Evolutionary conservation across 2,329 filamentous ascomycete species (phyloP).

Genomic region (Alternaria infectoria): DNA sequence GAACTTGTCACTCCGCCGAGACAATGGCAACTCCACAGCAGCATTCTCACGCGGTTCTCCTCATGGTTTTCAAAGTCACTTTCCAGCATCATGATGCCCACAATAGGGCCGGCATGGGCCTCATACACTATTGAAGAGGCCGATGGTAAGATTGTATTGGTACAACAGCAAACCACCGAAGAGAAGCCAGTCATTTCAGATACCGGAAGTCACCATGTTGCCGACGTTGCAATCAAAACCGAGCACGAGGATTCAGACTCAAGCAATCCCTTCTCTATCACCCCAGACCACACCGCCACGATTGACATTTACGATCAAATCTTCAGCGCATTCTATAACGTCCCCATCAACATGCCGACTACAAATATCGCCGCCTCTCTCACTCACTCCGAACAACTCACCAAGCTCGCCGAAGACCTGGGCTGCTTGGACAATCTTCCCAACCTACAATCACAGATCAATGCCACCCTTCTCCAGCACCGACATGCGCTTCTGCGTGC

Average conservation of each 20-base stretch:
- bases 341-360: slow-evolving; percentile 20
- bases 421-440: slow-evolving; percentile 11
- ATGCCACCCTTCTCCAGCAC: slow-evolving; percentile 27
- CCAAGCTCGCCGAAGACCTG: slow-evolving; percentile 32
- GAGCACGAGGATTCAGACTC: neutral
- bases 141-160: neutral
- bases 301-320: slow-evolving; percentile 24
- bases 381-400: slow-evolving; percentile 32
- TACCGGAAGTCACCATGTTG: neutral
- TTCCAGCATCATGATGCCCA: neutral
- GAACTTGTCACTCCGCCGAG: neutral
- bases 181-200: neutral
- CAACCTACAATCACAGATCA: slow-evolving; percentile 31
- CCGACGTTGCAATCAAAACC: neutral
- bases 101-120: neutral
- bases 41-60: slow-evolving; percentile 15
- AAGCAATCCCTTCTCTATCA: neutral
- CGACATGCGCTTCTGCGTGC: slow-evolving; percentile 34
- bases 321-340: slow-evolving; percentile 35
- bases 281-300: neutral
- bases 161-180: neutral
- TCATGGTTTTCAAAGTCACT: slow-evolving; percentile 17
- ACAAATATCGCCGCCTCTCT: slow-evolving; percentile 26
- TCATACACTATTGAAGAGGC: slow-evolving; percentile 8
- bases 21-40: slow-evolving; percentile 22